Evolutionary conservation across 495 filamentous ascomycete genomes (phyloP), one percentile per base, ranked within the genome.

Genomic region (Coniosporium apollinis): DNA sequence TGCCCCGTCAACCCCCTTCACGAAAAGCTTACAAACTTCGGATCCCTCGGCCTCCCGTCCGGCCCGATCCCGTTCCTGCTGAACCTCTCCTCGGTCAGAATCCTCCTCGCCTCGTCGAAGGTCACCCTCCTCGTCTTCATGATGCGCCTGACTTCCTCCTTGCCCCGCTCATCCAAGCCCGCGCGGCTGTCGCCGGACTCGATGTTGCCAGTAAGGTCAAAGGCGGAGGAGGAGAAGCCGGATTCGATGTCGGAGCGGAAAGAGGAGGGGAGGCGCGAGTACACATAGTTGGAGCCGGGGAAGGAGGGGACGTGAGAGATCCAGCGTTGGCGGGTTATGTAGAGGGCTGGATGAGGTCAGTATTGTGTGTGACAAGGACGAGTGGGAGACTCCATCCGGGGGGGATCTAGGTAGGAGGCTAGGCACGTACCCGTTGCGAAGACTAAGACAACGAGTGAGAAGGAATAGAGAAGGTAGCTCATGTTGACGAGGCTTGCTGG

Each of bases 11-110:
- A n/a, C n/a, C n/a, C n/a, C n/a, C n/a, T n/a, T 65, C 47, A 91
- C 18, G 82, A 89, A 57, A 94, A 94, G 37, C 79, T 86, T 8
- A 94, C 82, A 51, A 92, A 91, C 63, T 92, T 94, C 38, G 84
- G 83, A 66, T 94, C 89, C 53, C 74, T 72, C 33, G 89, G 89
- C 48, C 72, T 59, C 22, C 91, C 89, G 56, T 96, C 91, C 11
- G 76, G 63, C 8, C 74, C 85, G 49, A 97, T 94, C 36, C 79
- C 77, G 48, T 92, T 82, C 51, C 74, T 82, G 45, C 67, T 68
- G 49, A 97, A 89, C 42, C 76, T 64, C 41, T 82, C 70, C 62
- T 92, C 75, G 48, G 79, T 86, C 48, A 78, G 87, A 15, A 86
- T 66, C 33, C 79, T 62, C 39, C 89, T 66, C 18, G 89, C 89